phyloP scores from a whole-genome alignment of 176 grass and related monocot species.

The Typha latifolia region DNA sequence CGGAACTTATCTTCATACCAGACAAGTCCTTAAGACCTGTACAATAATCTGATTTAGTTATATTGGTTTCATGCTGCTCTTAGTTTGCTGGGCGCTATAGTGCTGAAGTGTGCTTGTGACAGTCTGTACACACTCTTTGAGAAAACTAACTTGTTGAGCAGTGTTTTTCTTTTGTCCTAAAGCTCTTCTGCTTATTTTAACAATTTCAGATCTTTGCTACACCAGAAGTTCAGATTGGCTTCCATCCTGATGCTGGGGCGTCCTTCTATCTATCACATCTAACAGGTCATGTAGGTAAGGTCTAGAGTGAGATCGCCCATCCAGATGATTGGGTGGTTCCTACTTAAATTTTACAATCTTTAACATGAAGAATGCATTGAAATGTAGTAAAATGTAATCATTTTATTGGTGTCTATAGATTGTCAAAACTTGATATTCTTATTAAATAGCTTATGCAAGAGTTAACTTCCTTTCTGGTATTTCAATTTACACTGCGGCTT shows the following conservation, averaged over 20 bases:
- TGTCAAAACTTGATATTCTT: too few species aligned
- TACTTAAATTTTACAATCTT: background rate
- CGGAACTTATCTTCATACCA: too few species aligned
- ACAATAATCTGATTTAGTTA: too few species aligned
- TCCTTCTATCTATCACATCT: conserved; percentile 94
- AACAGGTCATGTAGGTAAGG: conserved; percentile 84
- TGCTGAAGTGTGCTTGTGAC: too few species aligned
- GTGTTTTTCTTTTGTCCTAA: background rate
- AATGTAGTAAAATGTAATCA: too few species aligned
- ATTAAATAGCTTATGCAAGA: too few species aligned
- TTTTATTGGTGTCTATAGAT: too few species aligned
- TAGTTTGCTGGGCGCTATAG: too few species aligned
- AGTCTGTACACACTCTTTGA: background rate
- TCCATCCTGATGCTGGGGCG: conserved; percentile 92
- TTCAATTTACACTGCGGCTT: too few species aligned
- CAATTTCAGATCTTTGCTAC: conserved; percentile 74
- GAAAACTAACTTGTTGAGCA: background rate
- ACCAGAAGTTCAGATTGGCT: conserved; percentile 95
- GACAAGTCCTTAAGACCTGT: too few species aligned
- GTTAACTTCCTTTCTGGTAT: too few species aligned
- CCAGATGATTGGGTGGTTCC: background rate
- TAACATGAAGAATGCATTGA: background rate
- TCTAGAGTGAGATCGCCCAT: background rate
- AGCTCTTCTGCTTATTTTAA: background rate
- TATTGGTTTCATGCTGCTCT: too few species aligned